Percentiles rank a stretch among this genome's conserved stretches.
phyloP scores from a whole-genome alignment of 2,329 filamentous ascomycete species.

The Fusarium euwallaceae region DNA sequence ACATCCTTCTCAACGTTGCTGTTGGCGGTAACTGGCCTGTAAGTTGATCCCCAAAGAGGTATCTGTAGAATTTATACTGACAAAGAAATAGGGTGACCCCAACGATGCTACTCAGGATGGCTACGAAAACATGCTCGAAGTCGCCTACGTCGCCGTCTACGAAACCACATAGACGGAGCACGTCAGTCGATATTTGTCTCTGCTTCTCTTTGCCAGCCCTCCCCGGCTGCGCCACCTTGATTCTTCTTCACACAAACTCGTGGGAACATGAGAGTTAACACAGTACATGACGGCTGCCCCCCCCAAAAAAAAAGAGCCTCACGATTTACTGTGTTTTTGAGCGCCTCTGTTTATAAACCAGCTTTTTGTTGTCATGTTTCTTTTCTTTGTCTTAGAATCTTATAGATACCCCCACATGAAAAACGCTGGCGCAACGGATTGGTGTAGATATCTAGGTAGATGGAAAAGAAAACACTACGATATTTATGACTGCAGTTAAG shows the following conservation, averaged over 20 bases:
- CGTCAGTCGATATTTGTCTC: not conserved
- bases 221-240: not conserved
- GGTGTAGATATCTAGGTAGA: conserved; percentile 20
- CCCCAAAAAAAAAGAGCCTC: not conserved
- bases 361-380: conserved; percentile 20
- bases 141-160: conserved; percentile 57
- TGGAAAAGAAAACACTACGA: conserved; percentile 26
- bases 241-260: not conserved
- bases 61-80: conserved; percentile 8
- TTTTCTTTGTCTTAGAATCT: conserved; percentile 10
- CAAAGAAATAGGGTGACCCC: conserved; percentile 48
- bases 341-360: conserved; percentile 1
- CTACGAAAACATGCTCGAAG: conserved; percentile 58
- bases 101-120: conserved; percentile 51
- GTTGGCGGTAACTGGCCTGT: conserved; percentile 61
- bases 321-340: conserved; percentile 8
- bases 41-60: conserved; percentile 30
- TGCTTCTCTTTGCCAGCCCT: conserved; percentile 2
- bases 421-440: conserved; percentile 12
- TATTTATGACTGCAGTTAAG: conserved; percentile 23
- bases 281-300: not conserved
- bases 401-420: conserved; percentile 16
- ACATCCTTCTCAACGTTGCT: conserved; percentile 63
- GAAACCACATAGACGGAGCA: conserved; percentile 38
- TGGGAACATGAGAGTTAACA: not conserved